Evolutionary conservation across 1,284 basidiomycete genomes (phyloP), one percentile per base, ranked within the genome.

Genomic region (Vanrija pseudolonga): DNA sequence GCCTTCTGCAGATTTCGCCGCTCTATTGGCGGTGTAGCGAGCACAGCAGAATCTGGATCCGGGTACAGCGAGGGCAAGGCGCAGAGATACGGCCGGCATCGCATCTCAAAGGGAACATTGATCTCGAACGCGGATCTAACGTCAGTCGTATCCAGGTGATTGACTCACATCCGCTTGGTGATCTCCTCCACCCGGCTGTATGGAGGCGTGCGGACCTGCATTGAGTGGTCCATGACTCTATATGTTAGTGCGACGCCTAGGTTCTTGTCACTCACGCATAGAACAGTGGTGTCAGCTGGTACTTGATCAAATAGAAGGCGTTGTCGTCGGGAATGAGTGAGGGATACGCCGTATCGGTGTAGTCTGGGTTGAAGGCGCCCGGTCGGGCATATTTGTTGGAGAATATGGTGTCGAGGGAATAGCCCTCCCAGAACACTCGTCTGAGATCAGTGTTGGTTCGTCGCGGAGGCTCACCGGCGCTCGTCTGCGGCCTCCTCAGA

Each of bases 331-430:
- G 32, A 12, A 12, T 12, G 9, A 15, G 32, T 4, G 32, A 11
- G 2, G 64, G 65, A 18, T 59, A 54, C 40, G 28, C 22, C 1
- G 60, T 59, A 32, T 67, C 66, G 47, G 60, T 50, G 40, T 54
- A 63, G 8, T 59, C 47, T 2, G 61, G 43, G 4, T 39, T 40
- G 18, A 64, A 50, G 7, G 61, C 32, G 12, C 32, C 32, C 19
- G 64, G 64, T 19, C 64, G 56, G 19, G 58, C 57, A 37, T 64
- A 66, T 47, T 62, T 43, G 24, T 51, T 63, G 6, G 60, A 57
- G 43, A 59, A 53, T 15, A 60, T 54, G 14, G 57, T 47, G 20
- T 60, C 58, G 22, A 51, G 43, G 0, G 51, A 42, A 32, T 57
- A 50, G 18, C 22, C 38, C 20, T 60, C 55, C 58, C 58, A 60